phyloP scores from a whole-genome alignment of 1,284 basidiomycete species.

The Leccinum pachyderme region DNA sequence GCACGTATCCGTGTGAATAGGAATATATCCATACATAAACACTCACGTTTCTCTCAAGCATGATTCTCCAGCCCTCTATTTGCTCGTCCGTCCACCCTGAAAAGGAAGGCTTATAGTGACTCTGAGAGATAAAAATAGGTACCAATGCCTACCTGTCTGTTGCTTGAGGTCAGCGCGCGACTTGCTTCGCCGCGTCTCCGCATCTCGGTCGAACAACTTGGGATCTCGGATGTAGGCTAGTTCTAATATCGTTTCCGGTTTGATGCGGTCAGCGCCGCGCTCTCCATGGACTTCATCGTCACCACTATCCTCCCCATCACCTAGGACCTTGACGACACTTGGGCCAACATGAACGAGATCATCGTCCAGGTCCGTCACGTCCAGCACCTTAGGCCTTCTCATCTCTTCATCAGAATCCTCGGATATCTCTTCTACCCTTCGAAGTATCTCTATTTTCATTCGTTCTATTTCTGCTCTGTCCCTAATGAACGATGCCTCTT shows the following conservation, averaged over 20 bases:
- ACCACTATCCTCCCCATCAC: constrained; percentile 60
- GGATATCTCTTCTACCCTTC: constrained; percentile 67
- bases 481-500: constrained; percentile 45
- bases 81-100: constrained; percentile 74
- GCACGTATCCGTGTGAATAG: constrained; percentile 11
- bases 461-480: constrained; percentile 66
- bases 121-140: background rate
- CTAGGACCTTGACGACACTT: constrained; percentile 42
- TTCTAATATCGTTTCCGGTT: constrained; percentile 67
- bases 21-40: constrained; percentile 4
- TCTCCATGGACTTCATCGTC: constrained; percentile 40
- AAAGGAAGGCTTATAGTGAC: constrained; percentile 1
- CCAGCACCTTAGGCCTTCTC: constrained; percentile 17
- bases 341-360: constrained; percentile 44
- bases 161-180: constrained; percentile 61
- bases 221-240: constrained; percentile 73
- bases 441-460: constrained; percentile 80
- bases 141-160: constrained; percentile 51
- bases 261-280: constrained; percentile 23
- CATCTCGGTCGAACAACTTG: constrained; percentile 75
- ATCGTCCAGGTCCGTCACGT: constrained; percentile 48
- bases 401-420: constrained; percentile 62
- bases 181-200: constrained; percentile 65
- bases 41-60: constrained; percentile 82
- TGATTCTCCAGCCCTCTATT: constrained; percentile 85